Evolutionary conservation across 2,329 filamentous ascomycete genomes (phyloP).

Genomic region (Didymellaceae sp.): DNA sequence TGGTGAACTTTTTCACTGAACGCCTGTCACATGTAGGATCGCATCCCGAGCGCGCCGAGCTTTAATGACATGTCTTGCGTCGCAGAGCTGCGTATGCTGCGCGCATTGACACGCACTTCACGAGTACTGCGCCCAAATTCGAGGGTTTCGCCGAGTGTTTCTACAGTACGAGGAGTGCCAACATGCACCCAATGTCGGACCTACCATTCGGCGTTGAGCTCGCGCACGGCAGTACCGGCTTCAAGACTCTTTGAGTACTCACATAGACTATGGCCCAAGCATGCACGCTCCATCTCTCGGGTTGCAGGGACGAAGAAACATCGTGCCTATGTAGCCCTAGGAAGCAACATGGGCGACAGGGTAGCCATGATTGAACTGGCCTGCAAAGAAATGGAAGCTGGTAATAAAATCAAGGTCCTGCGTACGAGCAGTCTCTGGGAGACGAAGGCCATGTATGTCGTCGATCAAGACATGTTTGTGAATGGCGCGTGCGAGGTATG

Average conservation of each 20-base stretch:
- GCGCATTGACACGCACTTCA: background rate
- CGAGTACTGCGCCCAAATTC: background rate
- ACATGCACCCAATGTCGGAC: conserved; percentile 1
- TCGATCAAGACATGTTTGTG: conserved; percentile 85
- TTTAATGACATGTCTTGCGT: conserved; percentile 11
- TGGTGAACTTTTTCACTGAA: conserved; percentile 18
- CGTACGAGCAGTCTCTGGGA: conserved; percentile 91
- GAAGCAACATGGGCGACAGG: conserved; percentile 90
- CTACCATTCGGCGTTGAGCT: background rate
- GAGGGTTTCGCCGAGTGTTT: background rate
- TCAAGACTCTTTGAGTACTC: background rate
- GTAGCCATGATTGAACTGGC: conserved; percentile 85
- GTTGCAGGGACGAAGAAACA: conserved; percentile 32
- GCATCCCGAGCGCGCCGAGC: conserved; percentile 7
- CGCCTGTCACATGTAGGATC: conserved; percentile 26
- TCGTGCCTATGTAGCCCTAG: conserved; percentile 81
- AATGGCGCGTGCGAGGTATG: conserved; percentile 92
- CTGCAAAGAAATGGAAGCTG: conserved; percentile 74
- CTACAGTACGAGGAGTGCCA: background rate
- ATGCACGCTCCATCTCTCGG: conserved; percentile 19
- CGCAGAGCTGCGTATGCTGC: conserved; percentile 4
- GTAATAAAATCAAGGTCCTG: conserved; percentile 72
- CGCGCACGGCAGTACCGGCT: background rate
- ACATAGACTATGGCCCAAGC: background rate
- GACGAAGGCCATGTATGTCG: conserved; percentile 95